These are phyloP conservation scores for Leccinum sublutescens DNA, from an alignment of 768 basidiomycete species.

Conservation along the genomic window DNA sequence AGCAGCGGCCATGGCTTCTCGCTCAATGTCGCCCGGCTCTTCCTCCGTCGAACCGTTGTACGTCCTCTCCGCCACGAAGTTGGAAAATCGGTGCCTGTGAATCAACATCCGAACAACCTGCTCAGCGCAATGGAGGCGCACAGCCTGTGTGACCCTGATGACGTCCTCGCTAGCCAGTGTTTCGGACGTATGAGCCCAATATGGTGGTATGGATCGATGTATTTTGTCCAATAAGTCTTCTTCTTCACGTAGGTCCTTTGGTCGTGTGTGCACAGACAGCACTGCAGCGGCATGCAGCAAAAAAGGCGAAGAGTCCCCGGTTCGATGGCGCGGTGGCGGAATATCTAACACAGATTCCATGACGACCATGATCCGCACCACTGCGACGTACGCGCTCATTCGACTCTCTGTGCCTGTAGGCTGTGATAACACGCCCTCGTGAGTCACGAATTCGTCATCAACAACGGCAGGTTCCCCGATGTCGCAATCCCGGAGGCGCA, in stretches of 20 bases:
- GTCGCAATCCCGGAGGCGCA: conserved; percentile 87
- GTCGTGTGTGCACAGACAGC: conserved; percentile 59
- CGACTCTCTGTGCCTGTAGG: conserved; percentile 72
- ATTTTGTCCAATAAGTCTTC: conserved; percentile 82
- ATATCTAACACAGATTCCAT: conserved; percentile 87
- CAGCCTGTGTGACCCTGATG: conserved; percentile 85
- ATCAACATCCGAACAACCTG: conserved; percentile 87
- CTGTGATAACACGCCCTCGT: conserved; percentile 63
- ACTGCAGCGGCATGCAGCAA: conserved; percentile 67
- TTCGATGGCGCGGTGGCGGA: conserved; percentile 57
- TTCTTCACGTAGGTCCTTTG: conserved; percentile 73
- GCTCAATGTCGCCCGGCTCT: conserved; percentile 66
- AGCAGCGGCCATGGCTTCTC: conserved; percentile 73
- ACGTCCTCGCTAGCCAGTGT: conserved; percentile 84
- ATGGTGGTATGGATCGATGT: conserved; percentile 62
- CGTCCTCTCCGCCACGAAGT: conserved; percentile 68
- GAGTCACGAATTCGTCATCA: conserved; percentile 87
- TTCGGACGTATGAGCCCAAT: conserved; percentile 80
- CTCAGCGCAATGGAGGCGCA: conserved; percentile 82
- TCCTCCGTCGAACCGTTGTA: conserved; percentile 43
- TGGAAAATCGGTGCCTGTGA: conserved; percentile 82
- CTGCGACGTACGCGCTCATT: conserved; percentile 76
- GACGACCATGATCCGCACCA: conserved; percentile 79
- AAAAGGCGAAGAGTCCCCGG: conserved; percentile 73
- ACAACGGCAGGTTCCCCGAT: conserved; percentile 82